A percentile compares a stretch with the other conserved stretches of the same genome.
phyloP scores from a whole-genome alignment of 2,329 filamentous ascomycete species.

The Onygenales sp. region DNA sequence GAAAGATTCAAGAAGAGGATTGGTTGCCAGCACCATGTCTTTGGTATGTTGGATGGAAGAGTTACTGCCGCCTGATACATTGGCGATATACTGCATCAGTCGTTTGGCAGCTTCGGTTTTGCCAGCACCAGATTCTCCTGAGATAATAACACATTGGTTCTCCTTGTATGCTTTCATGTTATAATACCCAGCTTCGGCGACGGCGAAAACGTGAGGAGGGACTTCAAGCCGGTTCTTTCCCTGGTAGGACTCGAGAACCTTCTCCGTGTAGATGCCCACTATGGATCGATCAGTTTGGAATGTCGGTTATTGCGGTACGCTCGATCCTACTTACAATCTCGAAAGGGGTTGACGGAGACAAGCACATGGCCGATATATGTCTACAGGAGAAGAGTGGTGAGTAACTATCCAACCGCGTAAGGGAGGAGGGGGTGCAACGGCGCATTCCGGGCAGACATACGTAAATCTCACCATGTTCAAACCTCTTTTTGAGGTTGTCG shows the following conservation, averaged over 20 bases:
- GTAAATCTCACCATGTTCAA: conserved; percentile 96
- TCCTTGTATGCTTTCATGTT: conserved; percentile 99
- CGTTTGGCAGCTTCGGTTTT: conserved; percentile 98
- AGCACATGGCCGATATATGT: conserved; percentile 99
- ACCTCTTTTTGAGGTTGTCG: conserved; percentile 96
- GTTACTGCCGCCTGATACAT: conserved; percentile 75
- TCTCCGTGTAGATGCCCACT: conserved; percentile 95
- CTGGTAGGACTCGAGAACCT: conserved; percentile 85
- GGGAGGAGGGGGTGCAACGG: not conserved
- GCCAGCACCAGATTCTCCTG: conserved; percentile 92
- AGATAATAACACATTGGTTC: conserved; percentile 99
- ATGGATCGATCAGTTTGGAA: conserved; percentile 27
- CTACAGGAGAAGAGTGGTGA: conserved; percentile 27
- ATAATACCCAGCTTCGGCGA: conserved; percentile 93
- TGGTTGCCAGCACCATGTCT: conserved; percentile 98
- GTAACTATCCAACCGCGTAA: not conserved
- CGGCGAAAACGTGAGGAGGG: conserved; percentile 92
- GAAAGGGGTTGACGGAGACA: conserved; percentile 97
- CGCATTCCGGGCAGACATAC: conserved; percentile 33
- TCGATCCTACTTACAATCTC: conserved; percentile 53
- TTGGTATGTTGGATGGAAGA: conserved; percentile 93
- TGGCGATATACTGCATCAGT: conserved; percentile 99
- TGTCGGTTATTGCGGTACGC: not conserved
- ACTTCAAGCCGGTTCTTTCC: conserved; percentile 93
- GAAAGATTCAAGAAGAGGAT: conserved; percentile 92